Evolutionary conservation across 257 asterid species (phyloP).

Genomic region (Knoxia roxburghii): DNA sequence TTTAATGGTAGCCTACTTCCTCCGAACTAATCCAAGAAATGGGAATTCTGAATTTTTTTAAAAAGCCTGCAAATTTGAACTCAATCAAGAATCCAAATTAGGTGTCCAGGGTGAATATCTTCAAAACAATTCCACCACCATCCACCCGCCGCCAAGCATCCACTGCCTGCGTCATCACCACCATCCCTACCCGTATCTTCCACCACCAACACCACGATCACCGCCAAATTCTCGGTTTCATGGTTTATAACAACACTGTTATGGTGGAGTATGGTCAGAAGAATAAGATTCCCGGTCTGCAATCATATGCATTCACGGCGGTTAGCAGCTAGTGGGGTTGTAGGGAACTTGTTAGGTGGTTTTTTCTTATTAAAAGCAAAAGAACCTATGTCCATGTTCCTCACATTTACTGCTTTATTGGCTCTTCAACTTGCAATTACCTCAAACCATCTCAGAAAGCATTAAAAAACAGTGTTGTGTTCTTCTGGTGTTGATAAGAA

Average conservation of each 20-base stretch:
- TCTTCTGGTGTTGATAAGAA: conserved; percentile 49
- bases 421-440: conserved; percentile 50
- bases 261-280: conserved; percentile 69
- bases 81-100: no score
- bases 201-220: no score
- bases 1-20: no score
- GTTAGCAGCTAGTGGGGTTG: conserved; percentile 67
- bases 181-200: no score
- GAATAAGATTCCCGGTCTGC: conserved; percentile 54
- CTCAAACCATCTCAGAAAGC: conserved; percentile 34
- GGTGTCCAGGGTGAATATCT: no score
- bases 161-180: no score
- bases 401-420: conserved; percentile 53
- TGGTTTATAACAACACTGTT: conserved; percentile 82
- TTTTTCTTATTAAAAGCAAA: conserved; percentile 50
- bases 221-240: no score
- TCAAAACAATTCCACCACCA: no score
- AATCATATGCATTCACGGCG: conserved; percentile 78
- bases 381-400: conserved; percentile 63
- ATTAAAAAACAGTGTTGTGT: conserved; percentile 49
- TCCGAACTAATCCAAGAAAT: no score
- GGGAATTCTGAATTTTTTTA: no score
- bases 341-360: conserved; percentile 80
- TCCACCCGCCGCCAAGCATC: no score
- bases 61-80: no score